A percentile compares a stretch with the other conserved stretches of the same genome.
Evolutionary conservation across 2,329 filamentous ascomycete species (phyloP).

Genomic region (Botryotinia globosa): DNA sequence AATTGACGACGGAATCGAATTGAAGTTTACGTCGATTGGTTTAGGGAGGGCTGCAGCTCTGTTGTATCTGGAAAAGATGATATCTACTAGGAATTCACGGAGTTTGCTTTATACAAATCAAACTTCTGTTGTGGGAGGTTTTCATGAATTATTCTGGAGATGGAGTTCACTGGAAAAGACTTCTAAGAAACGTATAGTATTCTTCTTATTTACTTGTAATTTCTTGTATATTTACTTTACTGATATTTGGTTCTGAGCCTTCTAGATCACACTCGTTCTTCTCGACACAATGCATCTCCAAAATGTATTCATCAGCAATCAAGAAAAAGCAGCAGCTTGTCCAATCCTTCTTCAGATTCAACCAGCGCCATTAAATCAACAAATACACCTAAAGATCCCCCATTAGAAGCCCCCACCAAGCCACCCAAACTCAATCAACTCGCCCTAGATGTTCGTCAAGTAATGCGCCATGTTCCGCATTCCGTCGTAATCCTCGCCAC

Average conservation of each 20-base stretch:
- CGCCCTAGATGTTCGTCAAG: constrained; percentile 28
- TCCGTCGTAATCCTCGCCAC: constrained; percentile 36
- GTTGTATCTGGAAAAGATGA: background rate
- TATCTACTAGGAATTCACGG: background rate
- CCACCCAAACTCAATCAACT: constrained; percentile 16
- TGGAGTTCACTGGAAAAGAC: background rate
- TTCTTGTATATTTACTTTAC: background rate
- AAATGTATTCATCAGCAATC: background rate
- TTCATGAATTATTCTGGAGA: constrained; percentile 14
- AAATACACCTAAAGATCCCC: background rate
- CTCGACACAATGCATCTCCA: background rate
- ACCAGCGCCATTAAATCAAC: background rate
- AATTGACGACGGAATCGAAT: background rate
- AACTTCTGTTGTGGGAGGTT: background rate
- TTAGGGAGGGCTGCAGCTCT: background rate
- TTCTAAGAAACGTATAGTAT: constrained; percentile 11
- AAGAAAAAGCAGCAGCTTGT: background rate
- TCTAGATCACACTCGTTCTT: background rate
- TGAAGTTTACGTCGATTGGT: background rate
- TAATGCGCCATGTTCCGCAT: constrained; percentile 36
- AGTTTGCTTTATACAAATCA: constrained; percentile 1
- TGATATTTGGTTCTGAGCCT: background rate
- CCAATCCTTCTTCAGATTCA: background rate
- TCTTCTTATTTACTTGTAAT: background rate
- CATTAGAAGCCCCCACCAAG: background rate